These are phyloP conservation scores for Benincasa hispida DNA, from an alignment of 306 rosid genomes.

Conservation along the genomic window DNA sequence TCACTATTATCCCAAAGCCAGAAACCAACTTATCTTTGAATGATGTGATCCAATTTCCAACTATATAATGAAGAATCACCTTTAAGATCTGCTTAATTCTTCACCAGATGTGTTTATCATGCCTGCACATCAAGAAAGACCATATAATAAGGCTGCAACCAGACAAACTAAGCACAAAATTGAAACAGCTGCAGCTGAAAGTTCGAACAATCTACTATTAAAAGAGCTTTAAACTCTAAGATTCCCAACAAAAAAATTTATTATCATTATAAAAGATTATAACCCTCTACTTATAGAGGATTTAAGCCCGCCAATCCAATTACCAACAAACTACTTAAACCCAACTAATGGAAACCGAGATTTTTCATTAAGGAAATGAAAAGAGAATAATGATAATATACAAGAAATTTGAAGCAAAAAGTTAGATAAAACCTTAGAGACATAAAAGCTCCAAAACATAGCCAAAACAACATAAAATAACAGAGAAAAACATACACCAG, in stretches of 20 bases:
- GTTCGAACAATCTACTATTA: background rate
- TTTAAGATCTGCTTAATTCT: background rate
- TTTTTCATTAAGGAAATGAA: no score
- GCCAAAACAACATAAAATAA: no score
- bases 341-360: no score
- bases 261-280: background rate
- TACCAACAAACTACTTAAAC: background rate
- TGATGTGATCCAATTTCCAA: slow-evolving; percentile 39
- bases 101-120: background rate
- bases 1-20: slow-evolving; percentile 20
- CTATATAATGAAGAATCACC: slow-evolving; percentile 11
- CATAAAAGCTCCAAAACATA: no score
- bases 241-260: background rate
- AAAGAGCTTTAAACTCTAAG: background rate
- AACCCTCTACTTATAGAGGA: background rate
- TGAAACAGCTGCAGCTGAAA: background rate
- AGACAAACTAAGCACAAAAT: background rate
- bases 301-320: background rate
- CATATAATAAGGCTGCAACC: background rate
- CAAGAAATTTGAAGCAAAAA: no score
- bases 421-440: no score
- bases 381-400: no score
- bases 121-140: background rate
- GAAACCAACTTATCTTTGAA: slow-evolving; percentile 14
- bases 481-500: no score